These are phyloP conservation scores for Aspergillus pseudonomiae DNA, from an alignment of 2,329 filamentous ascomycete genomes.

Conservation along the genomic window DNA sequence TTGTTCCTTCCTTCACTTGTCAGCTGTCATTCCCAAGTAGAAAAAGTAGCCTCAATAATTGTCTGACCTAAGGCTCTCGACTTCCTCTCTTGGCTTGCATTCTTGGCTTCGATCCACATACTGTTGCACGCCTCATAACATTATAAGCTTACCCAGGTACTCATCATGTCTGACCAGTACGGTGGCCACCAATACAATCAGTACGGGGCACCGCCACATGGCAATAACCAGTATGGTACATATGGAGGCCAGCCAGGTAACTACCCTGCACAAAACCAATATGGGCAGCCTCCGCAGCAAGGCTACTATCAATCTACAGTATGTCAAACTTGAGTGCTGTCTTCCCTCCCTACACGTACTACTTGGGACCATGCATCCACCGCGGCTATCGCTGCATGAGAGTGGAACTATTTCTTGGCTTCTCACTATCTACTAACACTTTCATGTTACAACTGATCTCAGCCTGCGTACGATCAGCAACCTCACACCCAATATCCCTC, in stretches of 20 bases:
- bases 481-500: constrained; percentile 1
- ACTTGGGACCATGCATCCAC: neutral
- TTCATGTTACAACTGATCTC: neutral
- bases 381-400: neutral
- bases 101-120: neutral
- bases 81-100: neutral
- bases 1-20: constrained; percentile 3
- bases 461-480: neutral
- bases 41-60: neutral
- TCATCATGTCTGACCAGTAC: constrained; percentile 22
- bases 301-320: constrained; percentile 22
- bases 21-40: neutral
- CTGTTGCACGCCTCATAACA: neutral
- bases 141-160: neutral
- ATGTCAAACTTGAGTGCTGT: neutral
- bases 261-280: constrained; percentile 24
- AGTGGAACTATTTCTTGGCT: constrained; percentile 3
- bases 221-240: constrained; percentile 13
- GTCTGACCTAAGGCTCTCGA: neutral
- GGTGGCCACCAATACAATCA: constrained; percentile 25
- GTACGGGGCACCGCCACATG: constrained; percentile 21
- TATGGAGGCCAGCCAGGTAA: constrained; percentile 26
- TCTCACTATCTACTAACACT: neutral
- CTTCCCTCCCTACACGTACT: neutral
- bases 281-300: constrained; percentile 26